Percentiles rank a stretch among this genome's conserved stretches.
Evolutionary conservation across 2,329 filamentous ascomycete genomes (phyloP).

Genomic region (Aspergillus versicolor): DNA sequence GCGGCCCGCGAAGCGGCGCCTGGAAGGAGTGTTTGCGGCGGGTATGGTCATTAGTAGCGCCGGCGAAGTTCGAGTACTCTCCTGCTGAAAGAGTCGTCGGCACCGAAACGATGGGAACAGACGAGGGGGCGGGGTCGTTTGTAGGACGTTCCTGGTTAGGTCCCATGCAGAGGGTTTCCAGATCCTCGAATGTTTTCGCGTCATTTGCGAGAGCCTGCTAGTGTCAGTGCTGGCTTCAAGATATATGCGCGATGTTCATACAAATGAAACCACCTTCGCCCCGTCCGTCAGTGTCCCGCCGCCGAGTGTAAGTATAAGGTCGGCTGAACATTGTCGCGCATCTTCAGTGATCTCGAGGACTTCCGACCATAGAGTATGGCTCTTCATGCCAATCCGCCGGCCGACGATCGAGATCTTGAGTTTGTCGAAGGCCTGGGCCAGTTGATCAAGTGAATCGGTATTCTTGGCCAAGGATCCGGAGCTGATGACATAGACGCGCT

Average conservation of each 20-base stretch:
- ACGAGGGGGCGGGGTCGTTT: constrained; percentile 22
- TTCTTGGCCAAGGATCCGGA: constrained; percentile 51
- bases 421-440: constrained; percentile 43
- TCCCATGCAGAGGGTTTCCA: constrained; percentile 37
- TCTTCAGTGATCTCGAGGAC: constrained; percentile 50
- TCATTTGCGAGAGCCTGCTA: constrained; percentile 50
- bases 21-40: constrained; percentile 39
- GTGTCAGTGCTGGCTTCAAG: not conserved
- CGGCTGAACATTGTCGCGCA: constrained; percentile 37
- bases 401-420: constrained; percentile 39
- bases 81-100: constrained; percentile 45
- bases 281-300: constrained; percentile 58
- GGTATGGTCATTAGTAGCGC: constrained; percentile 38
- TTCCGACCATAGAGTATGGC: constrained; percentile 56
- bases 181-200: constrained; percentile 37
- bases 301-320: constrained; percentile 56
- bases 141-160: constrained; percentile 23
- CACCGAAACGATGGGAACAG: constrained; percentile 38
- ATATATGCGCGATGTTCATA: constrained; percentile 16
- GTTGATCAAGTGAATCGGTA: constrained; percentile 45
- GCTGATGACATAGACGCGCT: constrained; percentile 51
- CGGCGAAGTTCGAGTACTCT: constrained; percentile 43
- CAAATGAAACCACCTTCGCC: constrained; percentile 54
- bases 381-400: constrained; percentile 50
- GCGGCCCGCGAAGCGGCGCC: constrained; percentile 42